phyloP scores from a whole-genome alignment of 164 flowering plant species.

The Amborella trichopoda region DNA sequence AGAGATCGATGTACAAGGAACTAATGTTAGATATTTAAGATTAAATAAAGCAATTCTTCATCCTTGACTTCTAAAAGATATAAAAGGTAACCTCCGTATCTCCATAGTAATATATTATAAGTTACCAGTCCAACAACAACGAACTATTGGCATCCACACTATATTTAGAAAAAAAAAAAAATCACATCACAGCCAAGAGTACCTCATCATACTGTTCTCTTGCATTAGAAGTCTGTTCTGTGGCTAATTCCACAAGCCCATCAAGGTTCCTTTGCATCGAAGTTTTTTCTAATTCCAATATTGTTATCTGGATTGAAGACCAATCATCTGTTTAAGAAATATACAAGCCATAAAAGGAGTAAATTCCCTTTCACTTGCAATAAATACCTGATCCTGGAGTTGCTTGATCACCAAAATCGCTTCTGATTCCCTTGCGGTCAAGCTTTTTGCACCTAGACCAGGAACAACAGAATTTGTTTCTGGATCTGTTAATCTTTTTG shows the following conservation, averaged over 20 bases:
- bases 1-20: too few relatives aligned
- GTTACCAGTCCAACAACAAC: too few relatives aligned
- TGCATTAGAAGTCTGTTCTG: constrained; percentile 41
- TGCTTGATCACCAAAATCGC: constrained; percentile 52
- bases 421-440: constrained; percentile 40
- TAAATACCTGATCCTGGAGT: constrained; percentile 72
- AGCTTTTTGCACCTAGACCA: constrained; percentile 17
- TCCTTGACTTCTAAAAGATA: too few relatives aligned
- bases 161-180: too few relatives aligned
- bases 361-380: not conserved
- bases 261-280: constrained; percentile 57
- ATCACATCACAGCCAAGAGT: constrained; percentile 6
- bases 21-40: too few relatives aligned
- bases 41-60: too few relatives aligned
- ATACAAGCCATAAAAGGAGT: not conserved
- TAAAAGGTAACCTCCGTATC: too few relatives aligned
- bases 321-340: too few relatives aligned
- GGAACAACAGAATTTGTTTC: constrained; percentile 9
- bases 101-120: too few relatives aligned
- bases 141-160: too few relatives aligned
- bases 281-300: constrained; percentile 54
- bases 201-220: constrained; percentile 59
- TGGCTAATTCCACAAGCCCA: constrained; percentile 39
- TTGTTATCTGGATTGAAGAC: constrained; percentile 54
- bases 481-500: constrained; percentile 34